A percentile compares a stretch with the other conserved stretches of the same genome.
phyloP scores from a whole-genome alignment of 768 basidiomycete genomes.

The Coprinellus micaceus region DNA sequence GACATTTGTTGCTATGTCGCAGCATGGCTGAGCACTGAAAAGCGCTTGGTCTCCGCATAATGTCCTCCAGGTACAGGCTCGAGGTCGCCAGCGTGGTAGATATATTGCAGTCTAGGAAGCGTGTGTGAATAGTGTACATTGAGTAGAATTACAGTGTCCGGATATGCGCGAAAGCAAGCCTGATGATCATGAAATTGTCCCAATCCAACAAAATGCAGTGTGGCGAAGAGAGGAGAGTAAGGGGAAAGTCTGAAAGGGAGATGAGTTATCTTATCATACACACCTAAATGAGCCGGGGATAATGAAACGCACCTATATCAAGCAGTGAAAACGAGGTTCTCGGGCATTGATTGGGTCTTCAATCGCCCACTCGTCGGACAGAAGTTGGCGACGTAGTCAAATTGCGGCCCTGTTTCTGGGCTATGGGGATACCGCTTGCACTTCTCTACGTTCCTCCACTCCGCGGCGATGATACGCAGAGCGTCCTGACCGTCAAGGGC shows the following conservation, averaged over 20 bases:
- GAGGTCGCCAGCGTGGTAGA: not conserved
- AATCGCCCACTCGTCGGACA: not conserved
- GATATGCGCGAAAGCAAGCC: not conserved
- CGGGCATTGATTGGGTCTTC: slow-evolving; percentile 14
- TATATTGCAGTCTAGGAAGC: not conserved
- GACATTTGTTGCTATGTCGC: not conserved
- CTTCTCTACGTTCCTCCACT: slow-evolving; percentile 78
- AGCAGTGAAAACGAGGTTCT: not conserved
- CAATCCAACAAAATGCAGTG: no score
- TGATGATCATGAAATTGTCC: no score
- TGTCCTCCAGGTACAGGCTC: not conserved
- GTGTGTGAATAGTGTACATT: slow-evolving; percentile 1
- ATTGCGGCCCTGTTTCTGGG: slow-evolving; percentile 77
- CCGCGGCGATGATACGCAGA: slow-evolving; percentile 55
- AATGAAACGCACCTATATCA: not conserved
- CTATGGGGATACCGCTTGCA: slow-evolving; percentile 70
- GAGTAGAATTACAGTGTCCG: not conserved
- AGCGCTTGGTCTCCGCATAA: not conserved
- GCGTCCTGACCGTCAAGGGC: slow-evolving; percentile 65
- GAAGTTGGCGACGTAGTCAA: slow-evolving; percentile 69
- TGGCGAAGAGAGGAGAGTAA: not conserved
- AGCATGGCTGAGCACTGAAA: no score
- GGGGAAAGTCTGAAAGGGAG: not conserved
- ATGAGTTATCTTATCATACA: not conserved
- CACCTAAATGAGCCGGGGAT: not conserved